Base-by-base conservation (phyloP, 192 early-diverging fungal genomes). In the Umbelopsis isabellina region DNA sequence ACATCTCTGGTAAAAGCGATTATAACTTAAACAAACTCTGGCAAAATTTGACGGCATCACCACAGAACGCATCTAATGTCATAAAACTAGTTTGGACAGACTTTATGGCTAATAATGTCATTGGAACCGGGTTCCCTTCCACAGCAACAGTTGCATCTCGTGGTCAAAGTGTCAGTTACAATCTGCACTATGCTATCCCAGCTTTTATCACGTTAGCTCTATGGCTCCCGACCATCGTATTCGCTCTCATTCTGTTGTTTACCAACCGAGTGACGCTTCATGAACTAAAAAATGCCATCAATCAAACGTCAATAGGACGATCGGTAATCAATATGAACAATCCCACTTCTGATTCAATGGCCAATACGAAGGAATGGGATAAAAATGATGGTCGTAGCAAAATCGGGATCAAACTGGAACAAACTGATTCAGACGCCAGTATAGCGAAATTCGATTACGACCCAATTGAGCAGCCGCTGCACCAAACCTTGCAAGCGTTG, bases 401-500 rank as follows among this genome's bases (percentile, higher is more conserved):
- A 8, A 61, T 61, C 33, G 55, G 55, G 2, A 7, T 61, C 8
- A 30, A 35, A 18, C 1, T 61, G 11, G 55, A 30, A 1, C 27
- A 15, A 7, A 13, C 55, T 15, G 18, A 15, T 2, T 16, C 21
- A 18, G 27, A 13, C 15, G 30, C 16, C 15, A 18, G 7, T 2
- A n/a, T 30, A 2, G 25, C 27, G 25, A 61, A 61, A n/a, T 61
- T 61, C 30, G 55, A 61, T 61, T 35, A 61, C 18, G 30, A 61
- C 16, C 55, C 55, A 35, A n/a, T 12, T 16, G 55, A 61, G 16
- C 21, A 12, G 13, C 25, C 55, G 4, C 25, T 61, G 11, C 21
- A 33, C 55, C 21, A 61, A 4, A 35, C 33, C 2, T 12, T 61
- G 16, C 16, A 33, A 18, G 27, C 55, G 15, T 11, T 61, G 13